Base-by-base conservation (phyloP, 805 yeast species). In the Sugiyamaella mastotermitis region DNA sequence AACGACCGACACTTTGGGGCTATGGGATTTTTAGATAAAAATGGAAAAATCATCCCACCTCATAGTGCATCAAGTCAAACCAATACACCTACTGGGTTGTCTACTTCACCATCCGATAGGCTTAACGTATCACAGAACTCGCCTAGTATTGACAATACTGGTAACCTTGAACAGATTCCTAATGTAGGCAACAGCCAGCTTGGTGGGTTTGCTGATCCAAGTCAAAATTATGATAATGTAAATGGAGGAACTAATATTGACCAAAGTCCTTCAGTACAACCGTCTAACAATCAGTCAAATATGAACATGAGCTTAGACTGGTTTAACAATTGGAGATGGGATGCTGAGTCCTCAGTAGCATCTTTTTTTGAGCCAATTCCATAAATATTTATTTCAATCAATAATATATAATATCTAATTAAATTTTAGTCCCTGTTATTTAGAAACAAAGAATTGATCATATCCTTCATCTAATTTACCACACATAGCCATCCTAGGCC, bases 401-500 rank as follows among this genome's bases (percentile, higher is more conserved):
- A 23, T 23, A 23, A 10, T 23, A 23, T 23, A 23, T n/a, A 10
- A n/a, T n/a, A 10, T n/a, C 26, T 23, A n/a, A 9, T 27, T 27
- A 27, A 10, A 9, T 27, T 27, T n/a, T 10, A 27, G 31, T 13
- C 14, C 9, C 11, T 9, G 8, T n/a, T 13, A n/a, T 27, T 27
- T 13, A n/a, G 14, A 8, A 9, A 27, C 14, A 23, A 23, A 10
- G n/a, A 23, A 23, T 10, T 23, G 26, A 10, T 10, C 26, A 23
- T n/a, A 10, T 23, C n/a, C 26, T 23, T 23, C 33, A 10, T 25
- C 38, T 37, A 60, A 1, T 80, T 72, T 24, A 80, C 73, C 11
- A 80, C 76, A 43, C 77, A 76, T 21, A 80, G 58, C 85, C 85
- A 80, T 18, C 81, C 77, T 33, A 80, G 56, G 3, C 76, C 71